Conservation (phyloP, 129 eudicot species). For the sunflower (Helianthus annuus) region HanXRQr2.0-SUNRISE NC_035441.2:183628275-183628774, state of each 20-base stretch:
- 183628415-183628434: not conserved
- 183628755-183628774: slow-evolving; percentile 62
- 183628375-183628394: too few relatives aligned
- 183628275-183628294: slow-evolving; percentile 1
- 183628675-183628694: slow-evolving; percentile 18
- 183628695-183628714: slow-evolving; percentile 23
- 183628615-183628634: not conserved
- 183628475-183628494: not conserved
- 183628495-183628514: not conserved
- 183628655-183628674: slow-evolving; percentile 5
- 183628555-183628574: slow-evolving; percentile 18
- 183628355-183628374: not conserved
- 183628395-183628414: not conserved
- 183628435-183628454: not conserved
- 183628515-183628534: not conserved
- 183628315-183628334: slow-evolving; percentile 17
- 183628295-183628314: slow-evolving; percentile 14
- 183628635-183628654: slow-evolving; percentile 19
- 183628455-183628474: slow-evolving; percentile 20
- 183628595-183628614: slow-evolving; percentile 30
- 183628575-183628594: slow-evolving; percentile 41
- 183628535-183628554: slow-evolving; percentile 23
- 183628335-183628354: slow-evolving; percentile 3
- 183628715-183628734: slow-evolving; percentile 21
- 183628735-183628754: slow-evolving; percentile 56